A percentile compares a stretch with the other conserved stretches of the same genome.
Evolutionary conservation across 345 rosid species (phyloP).

Genomic region (Camelina sativa): DNA sequence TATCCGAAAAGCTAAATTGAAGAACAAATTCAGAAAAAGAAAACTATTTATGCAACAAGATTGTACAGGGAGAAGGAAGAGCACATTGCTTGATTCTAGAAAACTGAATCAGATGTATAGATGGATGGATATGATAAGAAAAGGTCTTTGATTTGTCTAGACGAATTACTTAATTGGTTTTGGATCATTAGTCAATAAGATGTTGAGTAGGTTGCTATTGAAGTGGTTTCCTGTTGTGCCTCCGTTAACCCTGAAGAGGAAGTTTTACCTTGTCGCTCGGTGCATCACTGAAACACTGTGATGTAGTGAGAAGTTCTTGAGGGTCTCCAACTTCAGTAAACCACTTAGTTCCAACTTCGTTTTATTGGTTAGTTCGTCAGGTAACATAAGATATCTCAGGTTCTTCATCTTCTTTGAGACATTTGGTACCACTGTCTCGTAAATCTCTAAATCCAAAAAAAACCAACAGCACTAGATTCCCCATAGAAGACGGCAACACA

Average conservation of each 20-base stretch:
- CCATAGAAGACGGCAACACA: slow-evolving; percentile 34
- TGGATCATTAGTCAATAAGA: too few species aligned
- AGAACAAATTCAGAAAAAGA: slow-evolving; percentile 7
- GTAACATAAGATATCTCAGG: slow-evolving; percentile 38
- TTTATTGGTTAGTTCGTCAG: slow-evolving; percentile 22
- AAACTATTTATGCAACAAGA: not conserved
- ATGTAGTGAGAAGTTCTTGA: slow-evolving; percentile 23
- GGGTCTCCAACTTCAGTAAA: slow-evolving; percentile 32
- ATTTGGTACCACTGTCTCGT: slow-evolving; percentile 28
- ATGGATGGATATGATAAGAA: too few species aligned
- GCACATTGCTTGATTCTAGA: slow-evolving; percentile 21
- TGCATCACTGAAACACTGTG: too few species aligned
- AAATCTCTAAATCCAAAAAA: slow-evolving; percentile 32
- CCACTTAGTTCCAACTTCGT: slow-evolving; percentile 21
- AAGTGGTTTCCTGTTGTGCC: too few species aligned
- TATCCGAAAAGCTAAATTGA: slow-evolving; percentile 59
- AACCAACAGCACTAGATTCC: slow-evolving; percentile 31
- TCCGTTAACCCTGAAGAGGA: too few species aligned
- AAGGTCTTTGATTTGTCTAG: too few species aligned
- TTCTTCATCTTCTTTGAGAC: slow-evolving; percentile 32
- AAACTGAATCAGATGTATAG: slow-evolving; percentile 1
- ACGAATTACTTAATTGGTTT: too few species aligned
- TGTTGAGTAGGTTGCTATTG: too few species aligned
- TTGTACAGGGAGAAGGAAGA: slow-evolving; percentile 3
- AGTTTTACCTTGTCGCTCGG: too few species aligned